Evolutionary conservation across 768 basidiomycete genomes (phyloP), one percentile per base, ranked within the genome.

Genomic region (Amanita phalloides): DNA sequence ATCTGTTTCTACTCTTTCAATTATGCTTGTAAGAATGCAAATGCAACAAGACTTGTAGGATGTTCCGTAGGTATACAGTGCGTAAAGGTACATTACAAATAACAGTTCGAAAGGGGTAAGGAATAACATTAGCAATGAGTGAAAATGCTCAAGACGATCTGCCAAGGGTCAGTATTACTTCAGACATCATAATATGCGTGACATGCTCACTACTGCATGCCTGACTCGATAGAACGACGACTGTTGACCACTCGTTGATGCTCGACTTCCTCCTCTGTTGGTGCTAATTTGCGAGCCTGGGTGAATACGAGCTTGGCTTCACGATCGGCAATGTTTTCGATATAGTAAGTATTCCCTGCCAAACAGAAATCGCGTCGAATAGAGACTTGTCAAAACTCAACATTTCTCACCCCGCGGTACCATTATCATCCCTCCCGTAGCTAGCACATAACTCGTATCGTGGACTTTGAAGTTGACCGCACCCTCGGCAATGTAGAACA

Each of bases 291-390:
- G 26, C 75, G 69, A n/a, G 89, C 90, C 69, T 97, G 95, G 0
- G 91, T 84, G 69, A 97, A 98, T 71, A 95, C 96, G 6, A 98
- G 67, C 59, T 77, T 81, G 20, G 84, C 90, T 45, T 86, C 82
- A 33, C 87, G 81, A 45, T 84, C 76, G 17, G 75, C 77, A 20
- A 96, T 84, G 68, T 97, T 98, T 61, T 88, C 79, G 60, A 98
- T 90, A 53, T 81, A 80, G 64, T 98, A 98, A 7, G 78, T 79
- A 64, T 98, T 98, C 17, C 92, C 92, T 93, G 57, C 1, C 55
- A 21, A n/a, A 37, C 7, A 30, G 23, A 25, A 6, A 14, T 45
- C 8, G 5, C 14, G 32, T 32, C 26, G 38, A 5, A 9, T 38
- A 49, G 26, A 28, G 26, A 17, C 41, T 25, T 10, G 14, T 25